These are phyloP conservation scores for Bryoerythrophyllum caledonicum DNA, from an alignment of 225 moss, liverwort and hornwort genomes.

Conservation along the genomic window DNA sequence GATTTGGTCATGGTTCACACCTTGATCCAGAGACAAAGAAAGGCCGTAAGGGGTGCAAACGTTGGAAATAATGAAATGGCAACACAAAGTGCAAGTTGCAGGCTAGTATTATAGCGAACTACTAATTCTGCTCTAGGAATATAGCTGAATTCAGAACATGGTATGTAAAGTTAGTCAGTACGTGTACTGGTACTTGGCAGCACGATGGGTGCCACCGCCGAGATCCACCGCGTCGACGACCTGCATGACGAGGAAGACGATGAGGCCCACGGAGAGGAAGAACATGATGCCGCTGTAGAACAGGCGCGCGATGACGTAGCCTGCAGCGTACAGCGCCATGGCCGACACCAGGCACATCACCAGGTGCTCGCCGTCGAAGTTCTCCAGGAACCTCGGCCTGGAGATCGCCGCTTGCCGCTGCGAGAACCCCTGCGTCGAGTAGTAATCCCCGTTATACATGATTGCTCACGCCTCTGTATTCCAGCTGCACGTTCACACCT, in stretches of 20 bases:
- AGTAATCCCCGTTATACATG: conserved; percentile 8
- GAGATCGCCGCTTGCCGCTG: neutral
- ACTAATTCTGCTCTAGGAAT: neutral
- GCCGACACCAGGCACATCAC: conserved; percentile 19
- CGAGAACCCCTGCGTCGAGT: neutral
- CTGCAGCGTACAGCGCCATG: conserved; percentile 29
- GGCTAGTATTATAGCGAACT: neutral
- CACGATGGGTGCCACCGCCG: neutral
- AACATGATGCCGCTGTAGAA: conserved; percentile 42
- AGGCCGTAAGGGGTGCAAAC: neutral
- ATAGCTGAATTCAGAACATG: neutral
- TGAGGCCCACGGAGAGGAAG: conserved; percentile 28
- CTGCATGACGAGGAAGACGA: conserved; percentile 31
- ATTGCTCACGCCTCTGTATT: neutral
- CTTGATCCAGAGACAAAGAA: neutral
- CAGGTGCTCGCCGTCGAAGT: conserved; percentile 23
- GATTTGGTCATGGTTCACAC: neutral
- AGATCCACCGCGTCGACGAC: conserved; percentile 15
- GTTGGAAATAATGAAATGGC: neutral
- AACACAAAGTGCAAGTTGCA: neutral
- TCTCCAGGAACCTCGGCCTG: conserved; percentile 10
- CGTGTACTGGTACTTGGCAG: neutral
- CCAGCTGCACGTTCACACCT: no score
- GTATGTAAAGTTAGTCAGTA: neutral
- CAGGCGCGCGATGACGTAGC: conserved; percentile 29